These are phyloP conservation scores for Rubroboletus pulcherrimus DNA, from an alignment of 768 basidiomycete species.

Conservation along the genomic window DNA sequence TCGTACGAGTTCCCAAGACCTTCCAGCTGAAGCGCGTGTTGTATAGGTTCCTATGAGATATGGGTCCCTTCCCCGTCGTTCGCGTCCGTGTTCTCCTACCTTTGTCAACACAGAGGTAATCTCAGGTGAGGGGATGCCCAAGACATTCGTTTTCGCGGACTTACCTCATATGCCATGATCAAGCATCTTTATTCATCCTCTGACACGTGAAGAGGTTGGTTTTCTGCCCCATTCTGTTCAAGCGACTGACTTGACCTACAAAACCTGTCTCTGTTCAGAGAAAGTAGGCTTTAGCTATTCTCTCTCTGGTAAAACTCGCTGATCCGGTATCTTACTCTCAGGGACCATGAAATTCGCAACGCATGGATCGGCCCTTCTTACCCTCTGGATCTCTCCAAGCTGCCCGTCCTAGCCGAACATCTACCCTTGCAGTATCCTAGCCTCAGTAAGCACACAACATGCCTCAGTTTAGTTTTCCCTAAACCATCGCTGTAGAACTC, in stretches of 20 bases:
- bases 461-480: not conserved
- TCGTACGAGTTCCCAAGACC: not conserved
- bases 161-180: not conserved
- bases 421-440: conserved; percentile 69
- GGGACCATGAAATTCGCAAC: conserved; percentile 66
- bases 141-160: not conserved
- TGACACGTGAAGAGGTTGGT: conserved; percentile 67
- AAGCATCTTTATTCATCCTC: conserved; percentile 71
- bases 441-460: conserved; percentile 45
- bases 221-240: not conserved
- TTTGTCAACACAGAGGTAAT: conserved; percentile 61
- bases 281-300: conserved; percentile 36
- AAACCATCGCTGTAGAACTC: conserved; percentile 42
- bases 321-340: conserved; percentile 21
- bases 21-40: not conserved
- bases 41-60: conserved; percentile 72
- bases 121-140: conserved; percentile 47
- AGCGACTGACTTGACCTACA: not conserved
- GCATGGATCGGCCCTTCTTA: conserved; percentile 74
- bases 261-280: conserved; percentile 34
- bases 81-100: conserved; percentile 70
- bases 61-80: conserved; percentile 79
- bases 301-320: not conserved
- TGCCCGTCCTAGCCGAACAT: conserved; percentile 49
- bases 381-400: conserved; percentile 57